Percentiles rank a stretch among this genome's conserved stretches.
Evolutionary conservation across 768 basidiomycete genomes (phyloP).

Genomic region (Tulasnella sp.): DNA sequence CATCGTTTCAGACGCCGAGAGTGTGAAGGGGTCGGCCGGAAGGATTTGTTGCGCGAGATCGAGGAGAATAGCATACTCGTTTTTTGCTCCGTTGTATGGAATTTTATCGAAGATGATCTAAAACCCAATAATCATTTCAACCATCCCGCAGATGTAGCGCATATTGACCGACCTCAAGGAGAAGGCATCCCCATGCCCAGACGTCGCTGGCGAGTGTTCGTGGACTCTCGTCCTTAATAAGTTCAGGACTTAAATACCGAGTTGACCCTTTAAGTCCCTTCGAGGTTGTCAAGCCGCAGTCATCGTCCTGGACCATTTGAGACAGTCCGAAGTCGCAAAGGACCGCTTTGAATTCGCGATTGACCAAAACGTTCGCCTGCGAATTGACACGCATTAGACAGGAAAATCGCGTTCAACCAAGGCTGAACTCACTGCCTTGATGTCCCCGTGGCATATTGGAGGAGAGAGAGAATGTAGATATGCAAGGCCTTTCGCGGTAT

Average conservation of each 20-base stretch:
- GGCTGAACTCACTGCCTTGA: constrained; percentile 5
- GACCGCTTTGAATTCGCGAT: background rate
- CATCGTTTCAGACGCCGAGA: background rate
- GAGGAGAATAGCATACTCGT: background rate
- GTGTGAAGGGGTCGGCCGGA: background rate
- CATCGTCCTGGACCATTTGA: constrained; percentile 17
- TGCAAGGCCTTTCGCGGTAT: constrained; percentile 4
- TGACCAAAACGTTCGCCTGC: constrained; percentile 20
- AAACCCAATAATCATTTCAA: too few species aligned
- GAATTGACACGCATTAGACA: background rate
- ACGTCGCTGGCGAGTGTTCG: constrained; percentile 10
- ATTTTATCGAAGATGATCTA: background rate
- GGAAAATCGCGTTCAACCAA: background rate
- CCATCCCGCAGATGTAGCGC: background rate
- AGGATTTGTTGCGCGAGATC: background rate
- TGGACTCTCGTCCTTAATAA: constrained; percentile 6
- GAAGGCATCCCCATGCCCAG: constrained; percentile 22
- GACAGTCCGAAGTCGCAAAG: constrained; percentile 29
- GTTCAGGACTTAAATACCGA: constrained; percentile 13
- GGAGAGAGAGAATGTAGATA: constrained; percentile 6
- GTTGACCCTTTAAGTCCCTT: background rate
- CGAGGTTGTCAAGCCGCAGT: background rate
- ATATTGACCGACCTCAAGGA: constrained; percentile 8
- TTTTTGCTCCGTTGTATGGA: background rate
- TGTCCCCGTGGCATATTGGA: constrained; percentile 19